phyloP scores from a whole-genome alignment of 2,329 filamentous ascomycete genomes.

The Colletotrichum costaricense region DNA sequence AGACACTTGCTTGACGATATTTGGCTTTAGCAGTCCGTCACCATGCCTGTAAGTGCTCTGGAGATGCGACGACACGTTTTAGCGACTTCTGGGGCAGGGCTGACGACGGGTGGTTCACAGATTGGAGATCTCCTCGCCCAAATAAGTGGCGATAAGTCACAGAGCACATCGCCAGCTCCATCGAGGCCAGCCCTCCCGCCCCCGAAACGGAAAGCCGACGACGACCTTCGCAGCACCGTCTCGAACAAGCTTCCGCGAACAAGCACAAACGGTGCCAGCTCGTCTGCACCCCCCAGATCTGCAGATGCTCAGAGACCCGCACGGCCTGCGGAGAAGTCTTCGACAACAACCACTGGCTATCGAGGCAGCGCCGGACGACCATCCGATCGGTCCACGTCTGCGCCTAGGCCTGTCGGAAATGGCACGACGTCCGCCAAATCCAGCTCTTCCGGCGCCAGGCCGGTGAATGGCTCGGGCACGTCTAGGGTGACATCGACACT shows the following conservation, averaged over 20 bases:
- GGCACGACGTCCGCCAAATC: constrained; percentile 15
- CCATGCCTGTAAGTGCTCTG: constrained; percentile 37
- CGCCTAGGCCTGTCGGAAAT: constrained; percentile 27
- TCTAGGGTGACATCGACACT: constrained; percentile 10
- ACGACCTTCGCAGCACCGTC: constrained; percentile 54
- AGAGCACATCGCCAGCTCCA: constrained; percentile 45
- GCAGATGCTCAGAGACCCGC: constrained; percentile 39
- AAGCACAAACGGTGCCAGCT: constrained; percentile 3
- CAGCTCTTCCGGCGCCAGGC: constrained; percentile 17
- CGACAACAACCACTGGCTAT: constrained; percentile 25
- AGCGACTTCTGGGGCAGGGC: constrained; percentile 1
- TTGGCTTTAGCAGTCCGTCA: constrained; percentile 27
- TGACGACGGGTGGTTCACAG: constrained; percentile 21
- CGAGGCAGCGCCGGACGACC: constrained; percentile 34
- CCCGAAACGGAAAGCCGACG: constrained; percentile 68
- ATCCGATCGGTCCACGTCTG: constrained; percentile 20
- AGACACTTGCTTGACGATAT: constrained; percentile 35
- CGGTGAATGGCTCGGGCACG: constrained; percentile 11
- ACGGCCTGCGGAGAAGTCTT: constrained; percentile 16
- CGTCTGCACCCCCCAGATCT: constrained; percentile 41
- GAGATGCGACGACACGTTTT: neutral
- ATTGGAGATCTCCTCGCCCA: constrained; percentile 70
- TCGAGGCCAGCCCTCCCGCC: constrained; percentile 44
- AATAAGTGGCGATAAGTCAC: constrained; percentile 67
- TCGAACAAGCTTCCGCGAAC: constrained; percentile 55